Conservation (phyloP, 176 grass and related monocot genomes). For the Eleusine coracana region DNA sequence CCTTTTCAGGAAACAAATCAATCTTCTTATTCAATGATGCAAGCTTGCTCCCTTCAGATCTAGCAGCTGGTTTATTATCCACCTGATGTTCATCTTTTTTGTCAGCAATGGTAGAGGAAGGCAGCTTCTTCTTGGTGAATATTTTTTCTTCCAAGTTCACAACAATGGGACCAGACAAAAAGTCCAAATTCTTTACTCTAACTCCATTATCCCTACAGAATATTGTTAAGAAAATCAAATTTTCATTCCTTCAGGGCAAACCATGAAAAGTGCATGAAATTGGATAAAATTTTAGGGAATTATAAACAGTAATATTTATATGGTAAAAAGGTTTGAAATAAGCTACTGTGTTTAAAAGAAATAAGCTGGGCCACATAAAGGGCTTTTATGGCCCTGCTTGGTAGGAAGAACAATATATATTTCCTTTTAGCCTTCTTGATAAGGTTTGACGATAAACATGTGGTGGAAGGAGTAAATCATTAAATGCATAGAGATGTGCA, state of each 20-base stretch:
- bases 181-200: conserved; percentile 51
- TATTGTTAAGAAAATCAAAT: conserved; percentile 24
- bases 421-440: conserved; percentile 16
- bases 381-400: conserved; percentile 12
- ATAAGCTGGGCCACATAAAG: background rate
- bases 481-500: background rate
- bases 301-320: background rate
- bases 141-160: conserved; percentile 35
- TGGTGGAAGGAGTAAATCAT: conserved; percentile 8
- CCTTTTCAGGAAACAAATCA: conserved; percentile 85
- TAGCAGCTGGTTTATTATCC: conserved; percentile 55
- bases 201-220: conserved; percentile 66
- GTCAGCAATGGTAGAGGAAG: conserved; percentile 52
- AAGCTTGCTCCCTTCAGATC: conserved; percentile 62
- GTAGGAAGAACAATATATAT: conserved; percentile 16
- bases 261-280: conserved; percentile 3
- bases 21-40: conserved; percentile 78
- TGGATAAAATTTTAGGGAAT: background rate
- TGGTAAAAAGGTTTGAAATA: background rate
- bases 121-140: conserved; percentile 66
- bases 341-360: background rate
- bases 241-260: conserved; percentile 27
- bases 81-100: conserved; percentile 49
- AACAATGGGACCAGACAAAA: conserved; percentile 45
- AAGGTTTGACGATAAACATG: background rate